Evolutionary conservation across 805 yeast species (phyloP).

Genomic region (Zygotorulaspora danielsina): DNA sequence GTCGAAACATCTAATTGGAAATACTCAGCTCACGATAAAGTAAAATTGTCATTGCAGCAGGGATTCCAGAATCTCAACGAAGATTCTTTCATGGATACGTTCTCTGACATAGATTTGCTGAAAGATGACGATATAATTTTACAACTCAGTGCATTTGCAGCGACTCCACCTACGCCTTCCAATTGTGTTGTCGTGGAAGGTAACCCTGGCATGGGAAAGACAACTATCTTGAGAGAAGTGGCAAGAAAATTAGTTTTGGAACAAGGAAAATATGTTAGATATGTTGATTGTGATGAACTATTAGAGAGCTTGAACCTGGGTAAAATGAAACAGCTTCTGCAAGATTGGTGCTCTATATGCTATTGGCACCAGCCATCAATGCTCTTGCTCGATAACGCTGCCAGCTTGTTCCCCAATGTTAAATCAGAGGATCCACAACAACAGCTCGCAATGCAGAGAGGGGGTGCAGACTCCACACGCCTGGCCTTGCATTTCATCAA

Average conservation of each 20-base stretch:
- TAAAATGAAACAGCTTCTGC: conserved; percentile 41
- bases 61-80: conserved; percentile 1
- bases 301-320: conserved; percentile 24
- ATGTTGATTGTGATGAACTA: conserved; percentile 49
- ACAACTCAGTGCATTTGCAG: conserved; percentile 11
- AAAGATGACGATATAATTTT: conserved; percentile 1
- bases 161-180: conserved; percentile 22
- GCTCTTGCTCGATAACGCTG: conserved; percentile 73
- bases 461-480: conserved; percentile 62
- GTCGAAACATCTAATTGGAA: conserved; percentile 6
- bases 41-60: conserved; percentile 2
- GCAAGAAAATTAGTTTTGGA: conserved; percentile 35
- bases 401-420: conserved; percentile 52
- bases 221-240: conserved; percentile 48
- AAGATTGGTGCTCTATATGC: conserved; percentile 44
- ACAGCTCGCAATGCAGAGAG: conserved; percentile 17
- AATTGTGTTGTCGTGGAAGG: conserved; percentile 65
- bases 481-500: conserved; percentile 57
- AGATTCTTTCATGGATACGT: neutral
- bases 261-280: conserved; percentile 42
- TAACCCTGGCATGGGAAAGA: conserved; percentile 77
- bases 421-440: conserved; percentile 40
- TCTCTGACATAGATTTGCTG: conserved; percentile 1
- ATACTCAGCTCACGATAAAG: conserved; percentile 3
- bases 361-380: conserved; percentile 79